A percentile compares a stretch with the other conserved stretches of the same genome.
Conservation (phyloP, 768 basidiomycete species). For the Tylopilus plumbeoviolaceoides region DNA sequence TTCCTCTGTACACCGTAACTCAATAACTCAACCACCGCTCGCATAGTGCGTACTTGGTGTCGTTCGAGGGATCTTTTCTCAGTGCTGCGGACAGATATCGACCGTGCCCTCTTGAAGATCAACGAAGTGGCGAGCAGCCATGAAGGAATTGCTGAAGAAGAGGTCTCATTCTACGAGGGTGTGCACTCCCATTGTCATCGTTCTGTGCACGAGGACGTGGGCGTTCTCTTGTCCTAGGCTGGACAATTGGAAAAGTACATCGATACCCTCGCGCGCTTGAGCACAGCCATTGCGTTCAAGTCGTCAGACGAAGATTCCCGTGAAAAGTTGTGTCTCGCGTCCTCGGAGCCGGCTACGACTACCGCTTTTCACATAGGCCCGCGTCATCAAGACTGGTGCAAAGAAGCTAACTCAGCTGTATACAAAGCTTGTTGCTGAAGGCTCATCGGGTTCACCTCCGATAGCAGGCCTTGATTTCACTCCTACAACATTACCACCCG, state of each 20-base stretch:
- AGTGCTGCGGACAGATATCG: conserved; percentile 55
- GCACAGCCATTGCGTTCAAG: conserved; percentile 77
- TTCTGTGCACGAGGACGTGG: background rate
- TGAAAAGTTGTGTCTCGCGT: conserved; percentile 42
- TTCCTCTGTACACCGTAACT: conserved; percentile 76
- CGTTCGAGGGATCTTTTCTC: background rate
- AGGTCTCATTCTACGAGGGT: conserved; percentile 79
- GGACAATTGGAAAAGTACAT: conserved; percentile 63
- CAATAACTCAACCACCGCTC: conserved; percentile 70
- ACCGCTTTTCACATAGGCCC: conserved; percentile 37
- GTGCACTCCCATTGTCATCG: background rate
- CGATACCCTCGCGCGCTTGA: conserved; percentile 71
- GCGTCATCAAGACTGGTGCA: conserved; percentile 75
- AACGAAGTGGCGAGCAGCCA: conserved; percentile 73
- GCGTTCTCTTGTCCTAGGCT: conserved; percentile 51
- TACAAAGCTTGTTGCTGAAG: conserved; percentile 86
- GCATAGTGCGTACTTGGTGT: conserved; percentile 50
- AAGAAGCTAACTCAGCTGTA: conserved; percentile 80
- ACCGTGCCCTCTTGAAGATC: conserved; percentile 71
- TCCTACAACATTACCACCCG: conserved; percentile 50
- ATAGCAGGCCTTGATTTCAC: conserved; percentile 54
- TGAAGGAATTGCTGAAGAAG: conserved; percentile 73
- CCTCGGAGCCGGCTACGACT: background rate
- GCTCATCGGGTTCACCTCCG: conserved; percentile 70
- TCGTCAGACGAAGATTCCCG: conserved; percentile 50